phyloP scores from a whole-genome alignment of 2,329 filamentous ascomycete genomes.

The Botrytis deweyae region DNA sequence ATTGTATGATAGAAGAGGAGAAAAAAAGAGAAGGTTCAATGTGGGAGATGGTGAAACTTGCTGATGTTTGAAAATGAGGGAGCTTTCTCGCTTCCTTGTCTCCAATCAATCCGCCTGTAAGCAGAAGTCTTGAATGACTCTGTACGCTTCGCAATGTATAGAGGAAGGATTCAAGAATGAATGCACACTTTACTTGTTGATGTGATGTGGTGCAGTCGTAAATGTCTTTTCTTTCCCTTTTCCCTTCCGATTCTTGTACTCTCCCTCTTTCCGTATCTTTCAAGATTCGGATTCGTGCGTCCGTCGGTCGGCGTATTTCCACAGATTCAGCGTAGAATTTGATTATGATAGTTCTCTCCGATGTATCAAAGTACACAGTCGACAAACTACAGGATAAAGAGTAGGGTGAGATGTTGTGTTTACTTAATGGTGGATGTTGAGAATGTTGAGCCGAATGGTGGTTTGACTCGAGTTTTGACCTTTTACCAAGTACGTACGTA shows the following conservation, averaged over 20 bases:
- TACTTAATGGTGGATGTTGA: not conserved
- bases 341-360: not conserved
- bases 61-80: slow-evolving; percentile 18
- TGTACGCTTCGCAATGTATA: not conserved
- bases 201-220: not conserved
- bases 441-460: not conserved
- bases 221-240: slow-evolving; percentile 2
- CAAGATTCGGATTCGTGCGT: slow-evolving; percentile 22
- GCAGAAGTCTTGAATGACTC: slow-evolving; percentile 8
- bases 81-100: slow-evolving; percentile 20
- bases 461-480: slow-evolving; percentile 11
- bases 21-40: not conserved
- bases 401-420: not conserved
- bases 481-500: not conserved
- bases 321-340: slow-evolving; percentile 2
- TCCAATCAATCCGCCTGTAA: slow-evolving; percentile 12
- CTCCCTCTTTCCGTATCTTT: slow-evolving; percentile 20
- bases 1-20: slow-evolving; percentile 12
- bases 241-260: slow-evolving; percentile 24
- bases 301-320: slow-evolving; percentile 4
- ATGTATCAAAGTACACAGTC: not conserved
- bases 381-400: not conserved
- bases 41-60: slow-evolving; percentile 20
- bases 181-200: not conserved
- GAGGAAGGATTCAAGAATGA: not conserved